Percentiles rank a stretch among this genome's conserved stretches.
Evolutionary conservation across 148 eudicot species (phyloP).

Genomic region (Dianthus caryophyllus): DNA sequence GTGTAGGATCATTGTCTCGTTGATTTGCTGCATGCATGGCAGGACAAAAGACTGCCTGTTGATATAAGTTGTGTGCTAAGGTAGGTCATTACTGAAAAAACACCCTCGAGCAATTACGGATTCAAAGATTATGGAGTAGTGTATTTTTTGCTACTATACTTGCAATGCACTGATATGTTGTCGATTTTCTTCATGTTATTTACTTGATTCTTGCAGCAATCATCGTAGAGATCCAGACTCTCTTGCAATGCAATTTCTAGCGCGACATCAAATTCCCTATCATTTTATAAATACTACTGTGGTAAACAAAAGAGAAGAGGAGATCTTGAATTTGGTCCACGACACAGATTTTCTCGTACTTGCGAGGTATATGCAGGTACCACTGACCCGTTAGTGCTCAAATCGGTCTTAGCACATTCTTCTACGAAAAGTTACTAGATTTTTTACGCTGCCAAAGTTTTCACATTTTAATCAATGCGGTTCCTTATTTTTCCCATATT

Average conservation of each 20-base stretch:
- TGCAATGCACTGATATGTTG: neutral
- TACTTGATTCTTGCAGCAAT: conserved; percentile 45
- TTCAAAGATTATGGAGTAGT: too few species aligned
- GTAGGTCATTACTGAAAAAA: conserved; percentile 54
- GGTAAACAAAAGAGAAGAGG: conserved; percentile 57
- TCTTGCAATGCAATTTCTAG: conserved; percentile 77
- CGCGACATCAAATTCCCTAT: conserved; percentile 69
- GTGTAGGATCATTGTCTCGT: conserved; percentile 92
- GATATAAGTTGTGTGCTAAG: conserved; percentile 74
- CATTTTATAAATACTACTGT: conserved; percentile 40
- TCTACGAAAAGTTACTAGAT: too few species aligned
- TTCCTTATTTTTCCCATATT: neutral
- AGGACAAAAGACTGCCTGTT: conserved; percentile 75
- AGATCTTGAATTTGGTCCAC: conserved; percentile 67
- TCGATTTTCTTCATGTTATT: neutral
- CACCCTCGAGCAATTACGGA: neutral
- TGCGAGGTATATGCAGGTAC: conserved; percentile 99
- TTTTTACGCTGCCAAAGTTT: too few species aligned
- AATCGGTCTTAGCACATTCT: too few species aligned
- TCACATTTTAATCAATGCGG: neutral
- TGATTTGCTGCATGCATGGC: conserved; percentile 90
- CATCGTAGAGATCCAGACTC: conserved; percentile 78
- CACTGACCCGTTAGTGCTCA: neutral
- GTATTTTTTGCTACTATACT: neutral
- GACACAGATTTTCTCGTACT: conserved; percentile 85